A percentile compares a stretch with the other conserved stretches of the same genome.
Evolutionary conservation across 768 basidiomycete species (phyloP).

Genomic region (Piloderma croceum): DNA sequence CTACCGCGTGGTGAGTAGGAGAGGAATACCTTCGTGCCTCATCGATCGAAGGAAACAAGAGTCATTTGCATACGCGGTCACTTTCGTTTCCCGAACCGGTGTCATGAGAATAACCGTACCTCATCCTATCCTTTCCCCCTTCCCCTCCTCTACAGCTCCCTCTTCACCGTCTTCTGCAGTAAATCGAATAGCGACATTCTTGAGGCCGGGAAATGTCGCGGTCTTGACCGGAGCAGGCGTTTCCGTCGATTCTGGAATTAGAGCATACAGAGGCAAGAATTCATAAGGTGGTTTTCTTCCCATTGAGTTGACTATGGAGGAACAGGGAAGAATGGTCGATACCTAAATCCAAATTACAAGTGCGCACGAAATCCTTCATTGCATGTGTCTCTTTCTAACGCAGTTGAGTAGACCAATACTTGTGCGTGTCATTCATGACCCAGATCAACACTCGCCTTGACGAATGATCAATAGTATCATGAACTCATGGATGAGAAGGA

Average conservation of each 20-base stretch:
- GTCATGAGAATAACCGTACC: conserved; percentile 75
- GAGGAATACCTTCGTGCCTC: too few relatives aligned
- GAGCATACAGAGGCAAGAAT: conserved; percentile 75
- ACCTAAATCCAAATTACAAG: conserved; percentile 90
- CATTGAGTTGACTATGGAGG: too few relatives aligned
- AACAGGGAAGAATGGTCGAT: conserved; percentile 59
- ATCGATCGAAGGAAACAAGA: too few relatives aligned
- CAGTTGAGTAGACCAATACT: conserved; percentile 50
- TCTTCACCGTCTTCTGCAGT: too few relatives aligned
- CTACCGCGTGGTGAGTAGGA: neutral
- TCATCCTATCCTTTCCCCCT: conserved; percentile 47
- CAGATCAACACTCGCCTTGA: too few relatives aligned
- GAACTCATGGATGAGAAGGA: conserved; percentile 70
- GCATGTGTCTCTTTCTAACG: neutral
- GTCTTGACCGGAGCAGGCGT: conserved; percentile 90
- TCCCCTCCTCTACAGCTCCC: too few relatives aligned
- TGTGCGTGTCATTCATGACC: too few relatives aligned
- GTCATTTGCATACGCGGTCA: too few relatives aligned
- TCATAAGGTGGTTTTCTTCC: too few relatives aligned
- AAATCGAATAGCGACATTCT: conserved; percentile 57
- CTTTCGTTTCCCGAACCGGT: too few relatives aligned
- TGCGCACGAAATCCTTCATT: conserved; percentile 27
- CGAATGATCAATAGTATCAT: conserved; percentile 76
- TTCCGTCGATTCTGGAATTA: conserved; percentile 91
- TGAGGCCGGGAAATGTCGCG: conserved; percentile 63